A percentile compares a stretch with the other conserved stretches of the same genome.
phyloP scores from a whole-genome alignment of 768 basidiomycete genomes.

The Lentinula edodes region DNA sequence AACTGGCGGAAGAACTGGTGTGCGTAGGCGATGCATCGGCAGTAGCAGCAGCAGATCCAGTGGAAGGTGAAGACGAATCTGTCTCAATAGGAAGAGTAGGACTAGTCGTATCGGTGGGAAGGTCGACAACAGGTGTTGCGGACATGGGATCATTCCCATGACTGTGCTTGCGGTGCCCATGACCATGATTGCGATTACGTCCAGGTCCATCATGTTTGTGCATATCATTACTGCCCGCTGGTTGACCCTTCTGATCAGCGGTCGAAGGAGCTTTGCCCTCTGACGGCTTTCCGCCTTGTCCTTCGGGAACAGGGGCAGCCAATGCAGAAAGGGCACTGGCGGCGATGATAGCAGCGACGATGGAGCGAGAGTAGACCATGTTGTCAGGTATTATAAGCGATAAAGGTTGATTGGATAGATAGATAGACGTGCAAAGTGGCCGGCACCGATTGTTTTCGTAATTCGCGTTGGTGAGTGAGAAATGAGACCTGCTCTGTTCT shows the following conservation, averaged over 20 bases:
- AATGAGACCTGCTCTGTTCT: constrained; percentile 1
- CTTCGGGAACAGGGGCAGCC: background rate
- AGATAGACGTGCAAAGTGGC: background rate
- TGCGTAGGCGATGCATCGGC: background rate
- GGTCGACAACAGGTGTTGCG: background rate
- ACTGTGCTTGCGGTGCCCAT: background rate
- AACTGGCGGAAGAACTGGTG: background rate
- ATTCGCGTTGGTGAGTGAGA: background rate
- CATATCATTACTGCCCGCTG: background rate
- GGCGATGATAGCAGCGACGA: background rate
- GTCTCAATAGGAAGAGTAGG: no score
- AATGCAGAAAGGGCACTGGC: background rate
- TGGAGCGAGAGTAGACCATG: background rate
- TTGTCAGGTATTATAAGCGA: background rate
- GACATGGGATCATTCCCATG: background rate
- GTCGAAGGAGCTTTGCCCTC: background rate
- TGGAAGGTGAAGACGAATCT: background rate
- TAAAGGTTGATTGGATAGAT: background rate
- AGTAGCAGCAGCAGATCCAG: background rate
- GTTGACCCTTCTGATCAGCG: background rate
- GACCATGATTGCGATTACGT: background rate
- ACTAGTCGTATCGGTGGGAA: background rate
- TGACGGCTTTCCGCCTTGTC: background rate
- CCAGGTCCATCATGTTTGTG: background rate
- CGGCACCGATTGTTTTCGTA: background rate